Evolutionary conservation across 139 green algal species (phyloP), one percentile per base, ranked within the genome.

Genomic region (Nannochloris sp.): DNA sequence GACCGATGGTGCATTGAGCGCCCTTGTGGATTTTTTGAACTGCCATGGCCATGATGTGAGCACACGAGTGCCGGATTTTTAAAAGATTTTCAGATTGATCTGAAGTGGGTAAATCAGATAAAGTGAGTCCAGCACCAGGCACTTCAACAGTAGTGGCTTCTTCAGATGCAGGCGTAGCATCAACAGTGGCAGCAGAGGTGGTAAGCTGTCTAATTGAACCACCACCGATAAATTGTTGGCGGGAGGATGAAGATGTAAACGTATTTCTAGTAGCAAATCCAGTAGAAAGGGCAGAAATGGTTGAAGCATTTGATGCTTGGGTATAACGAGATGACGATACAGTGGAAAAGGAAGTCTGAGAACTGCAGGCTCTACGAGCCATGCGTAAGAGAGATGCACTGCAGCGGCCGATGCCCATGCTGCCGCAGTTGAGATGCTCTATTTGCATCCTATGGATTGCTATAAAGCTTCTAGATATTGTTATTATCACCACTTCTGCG

Each of bases 41-140:
- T 6, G 92, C 92, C 93, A 97, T 97, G 8, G 93, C 93, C 87
- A 97, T 96, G 33, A 99, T 87, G 75, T 99, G 93, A 9, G 93
- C 89, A 65, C 87, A 91, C 61, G 79, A 92, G 79, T 97, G 90
- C 2, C 90, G 73, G 14, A 97, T 89, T 23, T 82, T 69, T 42
- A 96, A 75, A 31, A 97, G 81, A 25, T 84, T 46, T 19, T 92
- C 81, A 3, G 67, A 86, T 72, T 94, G 83, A 34, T 91, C 83
- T 30, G 70, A 88, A 3, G 83, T 90, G 10, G 83, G 83, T 24
- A 95, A 67, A 6, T 68, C 55, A 8, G 65, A 31, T 14, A 71
- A 23, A 24, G 53, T 71, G 19, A 70, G 33, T 32, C n/a, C 47
- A 0, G 47, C 12, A 32, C 12, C 60, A 30, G 34, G 14, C 12